Percentiles rank a stretch among this genome's conserved stretches.
Evolutionary conservation across 202 grass and related monocot species (phyloP).

Genomic region (Carex sylvatica): DNA sequence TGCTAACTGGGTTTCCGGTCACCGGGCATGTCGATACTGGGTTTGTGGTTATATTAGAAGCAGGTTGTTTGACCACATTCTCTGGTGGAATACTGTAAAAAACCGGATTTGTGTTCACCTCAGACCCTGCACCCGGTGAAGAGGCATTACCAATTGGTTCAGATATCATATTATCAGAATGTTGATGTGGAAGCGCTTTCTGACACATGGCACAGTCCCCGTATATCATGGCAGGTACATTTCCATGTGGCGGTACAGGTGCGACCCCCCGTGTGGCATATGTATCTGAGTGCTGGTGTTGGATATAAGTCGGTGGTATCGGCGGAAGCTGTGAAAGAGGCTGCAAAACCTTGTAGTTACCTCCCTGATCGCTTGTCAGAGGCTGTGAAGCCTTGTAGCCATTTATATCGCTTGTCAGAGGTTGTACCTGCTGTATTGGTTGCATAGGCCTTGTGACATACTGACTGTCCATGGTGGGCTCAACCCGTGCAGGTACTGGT

Average conservation of each 20-base stretch:
- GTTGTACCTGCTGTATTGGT: slow-evolving; percentile 3
- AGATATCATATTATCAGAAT: slow-evolving; percentile 66
- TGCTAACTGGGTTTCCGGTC: background rate
- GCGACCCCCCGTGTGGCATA: slow-evolving; percentile 29
- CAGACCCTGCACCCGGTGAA: background rate
- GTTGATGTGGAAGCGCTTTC: slow-evolving; percentile 63
- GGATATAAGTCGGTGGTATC: slow-evolving; percentile 44
- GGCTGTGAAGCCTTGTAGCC: slow-evolving; percentile 51
- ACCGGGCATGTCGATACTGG: background rate
- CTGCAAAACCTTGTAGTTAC: slow-evolving; percentile 53
- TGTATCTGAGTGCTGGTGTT: slow-evolving; percentile 42
- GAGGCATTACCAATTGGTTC: slow-evolving; percentile 31
- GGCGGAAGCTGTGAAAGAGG: slow-evolving; percentile 71
- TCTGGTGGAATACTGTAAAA: slow-evolving; percentile 54
- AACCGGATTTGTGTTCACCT: slow-evolving; percentile 30
- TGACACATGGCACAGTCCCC: slow-evolving; percentile 70
- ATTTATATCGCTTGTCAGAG: background rate
- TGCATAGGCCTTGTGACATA: slow-evolving; percentile 39
- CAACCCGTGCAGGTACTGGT: slow-evolving; percentile 29
- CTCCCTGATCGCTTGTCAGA: slow-evolving; percentile 39
- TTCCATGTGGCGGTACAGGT: slow-evolving; percentile 14
- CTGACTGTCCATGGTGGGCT: slow-evolving; percentile 37
- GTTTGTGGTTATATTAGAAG: slow-evolving; percentile 31
- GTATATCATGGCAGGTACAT: slow-evolving; percentile 37
- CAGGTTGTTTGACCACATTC: slow-evolving; percentile 38